phyloP scores from a whole-genome alignment of 805 yeast genomes.

The Kodamaea neixiangensis region DNA sequence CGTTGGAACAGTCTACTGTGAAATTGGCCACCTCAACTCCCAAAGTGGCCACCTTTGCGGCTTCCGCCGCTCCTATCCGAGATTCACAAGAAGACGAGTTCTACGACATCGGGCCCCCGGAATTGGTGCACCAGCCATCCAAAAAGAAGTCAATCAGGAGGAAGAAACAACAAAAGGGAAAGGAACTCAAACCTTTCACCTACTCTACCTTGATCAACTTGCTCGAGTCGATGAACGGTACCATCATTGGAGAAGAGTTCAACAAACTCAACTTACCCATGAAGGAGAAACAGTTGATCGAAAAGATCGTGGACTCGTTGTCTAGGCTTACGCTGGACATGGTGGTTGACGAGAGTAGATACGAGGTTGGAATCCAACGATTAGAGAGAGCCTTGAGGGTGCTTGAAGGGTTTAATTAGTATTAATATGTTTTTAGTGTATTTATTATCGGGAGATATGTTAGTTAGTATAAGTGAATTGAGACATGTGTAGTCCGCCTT shows the following conservation, averaged over 20 bases:
- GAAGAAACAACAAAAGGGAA: conserved; percentile 8
- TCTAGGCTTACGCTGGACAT: conserved; percentile 88
- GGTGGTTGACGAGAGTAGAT: conserved; percentile 79
- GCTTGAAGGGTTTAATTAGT: conserved; percentile 67
- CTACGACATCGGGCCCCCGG: conserved; percentile 40
- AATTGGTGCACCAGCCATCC: conserved; percentile 31
- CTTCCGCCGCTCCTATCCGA: not conserved
- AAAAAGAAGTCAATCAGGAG: conserved; percentile 25
- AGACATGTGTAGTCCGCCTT: no score
- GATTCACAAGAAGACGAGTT: conserved; percentile 26
- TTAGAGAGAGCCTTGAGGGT: conserved; percentile 81
- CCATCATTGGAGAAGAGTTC: conserved; percentile 69
- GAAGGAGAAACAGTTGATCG: conserved; percentile 77
- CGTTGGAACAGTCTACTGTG: not conserved
- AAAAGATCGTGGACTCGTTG: conserved; percentile 81
- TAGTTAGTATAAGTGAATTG: no score
- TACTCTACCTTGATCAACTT: conserved; percentile 50
- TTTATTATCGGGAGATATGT: not conserved
- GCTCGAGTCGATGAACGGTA: conserved; percentile 59
- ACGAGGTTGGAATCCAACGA: conserved; percentile 76
- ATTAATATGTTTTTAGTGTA: not conserved
- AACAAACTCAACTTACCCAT: conserved; percentile 69
- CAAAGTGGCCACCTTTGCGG: not conserved
- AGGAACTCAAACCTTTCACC: conserved; percentile 37
- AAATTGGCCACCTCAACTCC: not conserved